Percentiles rank a stretch among this genome's conserved stretches.
Evolutionary conservation across 768 basidiomycete species (phyloP).

Genomic region (Sporobolomyces pararoseus): DNA sequence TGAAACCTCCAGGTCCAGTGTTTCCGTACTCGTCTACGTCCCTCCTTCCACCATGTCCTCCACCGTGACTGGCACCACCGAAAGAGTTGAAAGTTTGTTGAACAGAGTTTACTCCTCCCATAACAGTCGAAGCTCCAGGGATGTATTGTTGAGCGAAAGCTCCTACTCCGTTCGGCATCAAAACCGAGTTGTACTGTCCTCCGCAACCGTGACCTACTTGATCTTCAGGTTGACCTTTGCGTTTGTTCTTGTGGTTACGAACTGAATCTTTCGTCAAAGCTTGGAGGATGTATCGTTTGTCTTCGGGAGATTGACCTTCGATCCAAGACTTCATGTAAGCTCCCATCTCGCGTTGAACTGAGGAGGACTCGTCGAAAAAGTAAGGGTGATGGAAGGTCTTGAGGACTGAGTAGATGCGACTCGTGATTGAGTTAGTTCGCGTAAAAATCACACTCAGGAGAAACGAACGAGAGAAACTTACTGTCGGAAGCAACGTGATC

Average conservation of each 20-base stretch:
- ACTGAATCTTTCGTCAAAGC: constrained; percentile 61
- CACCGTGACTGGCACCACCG: neutral
- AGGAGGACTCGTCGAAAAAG: constrained; percentile 64
- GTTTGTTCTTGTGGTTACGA: constrained; percentile 67
- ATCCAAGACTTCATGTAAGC: constrained; percentile 53
- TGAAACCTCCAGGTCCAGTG: constrained; percentile 2
- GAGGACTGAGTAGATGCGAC: constrained; percentile 49
- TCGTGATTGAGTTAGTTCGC: neutral
- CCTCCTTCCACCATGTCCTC: constrained; percentile 6
- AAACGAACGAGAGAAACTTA: neutral
- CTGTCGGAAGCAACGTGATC: constrained; percentile 28
- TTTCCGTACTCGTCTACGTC: constrained; percentile 9
- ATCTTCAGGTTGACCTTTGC: constrained; percentile 56
- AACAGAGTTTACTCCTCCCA: constrained; percentile 27
- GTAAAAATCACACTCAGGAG: neutral
- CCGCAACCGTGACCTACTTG: constrained; percentile 52
- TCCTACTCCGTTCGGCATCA: constrained; percentile 30
- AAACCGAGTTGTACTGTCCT: constrained; percentile 34
- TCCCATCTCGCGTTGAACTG: constrained; percentile 72
- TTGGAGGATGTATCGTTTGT: constrained; percentile 55
- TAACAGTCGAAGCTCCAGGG: constrained; percentile 29
- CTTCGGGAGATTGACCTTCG: constrained; percentile 53
- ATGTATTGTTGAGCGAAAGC: constrained; percentile 38
- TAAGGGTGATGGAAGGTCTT: constrained; percentile 79
- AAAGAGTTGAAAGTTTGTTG: constrained; percentile 20